These are phyloP conservation scores for Kockiozyma suomiensis DNA, from an alignment of 805 yeast genomes.

Conservation along the genomic window DNA sequence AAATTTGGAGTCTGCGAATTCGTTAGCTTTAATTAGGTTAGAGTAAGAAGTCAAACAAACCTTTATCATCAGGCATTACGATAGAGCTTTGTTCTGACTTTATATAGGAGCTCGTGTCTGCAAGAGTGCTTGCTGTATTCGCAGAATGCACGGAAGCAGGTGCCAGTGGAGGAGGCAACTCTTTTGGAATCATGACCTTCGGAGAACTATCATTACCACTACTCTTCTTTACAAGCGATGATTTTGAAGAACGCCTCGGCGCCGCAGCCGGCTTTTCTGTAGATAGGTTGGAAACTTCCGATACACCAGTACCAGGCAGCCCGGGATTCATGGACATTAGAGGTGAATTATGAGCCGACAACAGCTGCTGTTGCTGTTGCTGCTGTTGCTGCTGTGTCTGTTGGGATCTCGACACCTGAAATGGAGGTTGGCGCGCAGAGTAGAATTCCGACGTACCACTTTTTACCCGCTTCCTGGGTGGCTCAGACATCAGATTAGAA, in stretches of 20 bases:
- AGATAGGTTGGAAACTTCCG: not conserved
- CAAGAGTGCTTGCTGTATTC: too few species aligned
- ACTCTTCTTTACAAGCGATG: not conserved
- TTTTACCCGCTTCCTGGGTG: not conserved
- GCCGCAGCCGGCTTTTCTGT: not conserved
- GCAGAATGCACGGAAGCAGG: too few species aligned
- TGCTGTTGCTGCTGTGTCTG: slow-evolving; percentile 29
- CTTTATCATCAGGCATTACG: not conserved
- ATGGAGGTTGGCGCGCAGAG: not conserved
- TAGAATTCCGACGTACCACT: not conserved
- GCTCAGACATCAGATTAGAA: not conserved
- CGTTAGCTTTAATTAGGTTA: not conserved
- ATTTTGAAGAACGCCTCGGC: not conserved
- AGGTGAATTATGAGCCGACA: not conserved
- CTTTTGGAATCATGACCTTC: not conserved
- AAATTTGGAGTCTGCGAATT: not conserved
- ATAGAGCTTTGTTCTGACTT: not conserved
- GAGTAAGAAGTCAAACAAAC: not conserved
- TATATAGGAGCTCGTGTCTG: not conserved
- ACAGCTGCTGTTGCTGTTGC: slow-evolving; percentile 11
- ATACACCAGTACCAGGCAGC: not conserved
- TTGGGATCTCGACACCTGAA: not conserved
- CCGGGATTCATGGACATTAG: not conserved
- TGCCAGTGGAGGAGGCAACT: not conserved
- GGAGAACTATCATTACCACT: slow-evolving; percentile 2